Conservation (phyloP, 2,329 filamentous ascomycete genomes). For the Penicillium sp. region DNA sequence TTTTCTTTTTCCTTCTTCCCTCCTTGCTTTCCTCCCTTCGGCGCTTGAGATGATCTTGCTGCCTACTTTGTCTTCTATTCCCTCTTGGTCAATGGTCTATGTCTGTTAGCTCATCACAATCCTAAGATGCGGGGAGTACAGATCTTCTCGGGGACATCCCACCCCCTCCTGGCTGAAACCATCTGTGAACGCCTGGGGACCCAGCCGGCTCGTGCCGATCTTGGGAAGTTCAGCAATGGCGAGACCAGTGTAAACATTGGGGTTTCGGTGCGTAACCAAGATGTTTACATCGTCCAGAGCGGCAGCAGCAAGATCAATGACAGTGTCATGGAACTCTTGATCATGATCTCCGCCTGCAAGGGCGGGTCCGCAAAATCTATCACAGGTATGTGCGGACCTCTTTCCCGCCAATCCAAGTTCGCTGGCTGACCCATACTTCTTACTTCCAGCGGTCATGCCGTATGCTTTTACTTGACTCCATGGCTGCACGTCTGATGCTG, state of each 20-base stretch:
- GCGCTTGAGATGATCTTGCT: no score
- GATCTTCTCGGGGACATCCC: constrained; percentile 59
- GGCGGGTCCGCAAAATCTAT: constrained; percentile 93
- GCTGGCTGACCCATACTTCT: no score
- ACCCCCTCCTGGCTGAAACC: constrained; percentile 54
- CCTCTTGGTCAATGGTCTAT: no score
- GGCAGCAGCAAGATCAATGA: constrained; percentile 95
- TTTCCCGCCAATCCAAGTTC: constrained; percentile 19
- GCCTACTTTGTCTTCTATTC: no score
- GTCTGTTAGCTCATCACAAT: no score
- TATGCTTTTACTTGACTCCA: constrained; percentile 32
- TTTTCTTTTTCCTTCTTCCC: no score
- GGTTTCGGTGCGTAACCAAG: constrained; percentile 78
- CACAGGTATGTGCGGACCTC: constrained; percentile 55
- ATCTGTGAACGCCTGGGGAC: constrained; percentile 60
- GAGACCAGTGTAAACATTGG: constrained; percentile 62
- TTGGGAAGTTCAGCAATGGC: constrained; percentile 61
- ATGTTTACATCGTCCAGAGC: constrained; percentile 97
- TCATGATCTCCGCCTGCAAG: constrained; percentile 98
- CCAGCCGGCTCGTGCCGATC: constrained; percentile 50
- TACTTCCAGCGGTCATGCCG: constrained; percentile 39
- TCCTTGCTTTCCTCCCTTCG: no score
- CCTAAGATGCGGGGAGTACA: constrained; percentile 54
- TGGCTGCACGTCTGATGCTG: constrained; percentile 29
- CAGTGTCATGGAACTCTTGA: constrained; percentile 96